phyloP scores from a whole-genome alignment of 2,329 filamentous ascomycete species.

The Fusarium sp. region DNA sequence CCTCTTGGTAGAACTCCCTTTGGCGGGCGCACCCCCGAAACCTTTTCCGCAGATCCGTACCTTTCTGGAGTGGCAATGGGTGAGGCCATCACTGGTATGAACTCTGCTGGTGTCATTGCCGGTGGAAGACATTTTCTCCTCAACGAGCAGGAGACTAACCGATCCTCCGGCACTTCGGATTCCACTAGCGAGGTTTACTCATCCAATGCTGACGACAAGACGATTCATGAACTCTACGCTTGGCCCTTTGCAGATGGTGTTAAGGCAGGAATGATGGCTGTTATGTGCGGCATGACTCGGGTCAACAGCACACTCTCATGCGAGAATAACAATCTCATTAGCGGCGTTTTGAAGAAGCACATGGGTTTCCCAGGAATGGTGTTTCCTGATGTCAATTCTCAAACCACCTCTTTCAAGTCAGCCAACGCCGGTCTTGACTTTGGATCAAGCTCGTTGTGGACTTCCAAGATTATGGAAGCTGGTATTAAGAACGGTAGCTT shows the following conservation, averaged over 20 bases:
- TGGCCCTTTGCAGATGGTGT: constrained; percentile 84
- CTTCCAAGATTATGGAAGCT: not conserved
- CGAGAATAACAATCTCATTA: constrained; percentile 76
- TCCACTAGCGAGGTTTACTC: not conserved
- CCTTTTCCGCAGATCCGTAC: constrained; percentile 86
- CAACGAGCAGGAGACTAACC: constrained; percentile 71
- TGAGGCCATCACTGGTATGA: constrained; percentile 77
- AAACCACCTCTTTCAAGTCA: not conserved
- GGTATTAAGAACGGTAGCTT: not conserved
- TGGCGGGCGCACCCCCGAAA: constrained; percentile 90
- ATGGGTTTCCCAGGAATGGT: constrained; percentile 76
- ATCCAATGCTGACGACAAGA: constrained; percentile 5
- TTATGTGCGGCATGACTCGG: constrained; percentile 70
- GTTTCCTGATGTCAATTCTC: constrained; percentile 64
- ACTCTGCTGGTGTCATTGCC: constrained; percentile 63
- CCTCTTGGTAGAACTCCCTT: constrained; percentile 4
- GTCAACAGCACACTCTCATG: not conserved
- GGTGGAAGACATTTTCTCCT: constrained; percentile 62
- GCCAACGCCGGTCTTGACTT: not conserved
- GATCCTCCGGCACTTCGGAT: constrained; percentile 60
- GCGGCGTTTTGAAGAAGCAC: constrained; percentile 76
- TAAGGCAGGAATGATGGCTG: constrained; percentile 75
- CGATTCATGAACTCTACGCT: constrained; percentile 71
- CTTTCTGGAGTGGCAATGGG: constrained; percentile 82
- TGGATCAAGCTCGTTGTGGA: not conserved